A percentile compares a stretch with the other conserved stretches of the same genome.
These are phyloP conservation scores for Solanum peruvianum DNA, from an alignment of 257 asterid genomes.

Conservation along the genomic window DNA sequence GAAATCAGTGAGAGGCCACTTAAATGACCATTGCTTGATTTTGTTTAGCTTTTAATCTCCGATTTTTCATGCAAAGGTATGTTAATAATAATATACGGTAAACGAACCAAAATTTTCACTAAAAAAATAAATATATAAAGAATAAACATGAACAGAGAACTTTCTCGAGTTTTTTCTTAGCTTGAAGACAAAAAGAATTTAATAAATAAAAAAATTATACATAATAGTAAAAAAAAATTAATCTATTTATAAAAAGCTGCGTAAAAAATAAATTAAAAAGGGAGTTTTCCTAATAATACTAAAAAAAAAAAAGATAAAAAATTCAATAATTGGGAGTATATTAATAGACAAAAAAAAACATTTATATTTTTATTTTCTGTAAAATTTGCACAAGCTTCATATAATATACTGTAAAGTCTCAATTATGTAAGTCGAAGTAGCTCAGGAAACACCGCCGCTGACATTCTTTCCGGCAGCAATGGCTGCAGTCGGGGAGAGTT, in stretches of 20 bases:
- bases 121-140: background rate
- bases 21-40: slow-evolving; percentile 57
- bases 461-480: slow-evolving; percentile 1
- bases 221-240: too few relatives aligned
- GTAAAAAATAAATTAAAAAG: too few relatives aligned
- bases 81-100: background rate
- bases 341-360: background rate
- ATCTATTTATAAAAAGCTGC: background rate
- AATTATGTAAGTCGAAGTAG: background rate
- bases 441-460: background rate
- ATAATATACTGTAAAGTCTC: background rate
- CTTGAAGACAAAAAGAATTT: background rate
- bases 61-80: slow-evolving; percentile 51
- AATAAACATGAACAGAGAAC: background rate
- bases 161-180: background rate
- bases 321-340: background rate
- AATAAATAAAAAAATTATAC: background rate
- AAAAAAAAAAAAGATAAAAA: too few relatives aligned
- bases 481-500: slow-evolving; percentile 29
- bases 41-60: slow-evolving; percentile 51
- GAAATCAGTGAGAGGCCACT: slow-evolving; percentile 50
- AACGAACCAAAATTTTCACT: background rate
- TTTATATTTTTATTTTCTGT: background rate
- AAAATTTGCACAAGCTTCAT: background rate
- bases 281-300: background rate